A percentile compares a stretch with the other conserved stretches of the same genome.
These are phyloP conservation scores for Cyathus striatus DNA, from an alignment of 768 basidiomycete genomes.

Conservation along the genomic window DNA sequence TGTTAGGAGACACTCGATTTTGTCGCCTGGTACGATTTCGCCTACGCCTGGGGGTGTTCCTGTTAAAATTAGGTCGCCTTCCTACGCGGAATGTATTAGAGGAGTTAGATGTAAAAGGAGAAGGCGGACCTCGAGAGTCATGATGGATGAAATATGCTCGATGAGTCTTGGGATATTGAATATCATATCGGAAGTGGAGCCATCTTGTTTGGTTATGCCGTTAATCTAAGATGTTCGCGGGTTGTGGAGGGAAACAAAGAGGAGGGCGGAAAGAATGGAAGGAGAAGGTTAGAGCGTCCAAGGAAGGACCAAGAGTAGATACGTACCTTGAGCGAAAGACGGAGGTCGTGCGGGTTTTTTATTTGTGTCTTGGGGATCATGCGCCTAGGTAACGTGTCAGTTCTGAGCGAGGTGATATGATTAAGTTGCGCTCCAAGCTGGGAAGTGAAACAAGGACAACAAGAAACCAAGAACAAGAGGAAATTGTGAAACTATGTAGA, in stretches of 20 bases:
- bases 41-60: conserved; percentile 94
- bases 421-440: conserved; percentile 1
- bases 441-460: too few species aligned
- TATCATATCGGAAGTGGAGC: conserved; percentile 85
- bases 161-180: conserved; percentile 86
- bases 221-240: conserved; percentile 57
- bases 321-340: conserved; percentile 67
- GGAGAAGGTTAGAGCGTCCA: background rate
- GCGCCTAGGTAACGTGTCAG: background rate
- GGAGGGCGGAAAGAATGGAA: background rate
- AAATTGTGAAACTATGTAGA: background rate
- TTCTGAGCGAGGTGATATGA: conserved; percentile 2
- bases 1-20: conserved; percentile 66
- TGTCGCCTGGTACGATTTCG: conserved; percentile 69
- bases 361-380: conserved; percentile 67
- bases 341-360: conserved; percentile 69
- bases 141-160: conserved; percentile 90
- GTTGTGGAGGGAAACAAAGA: background rate
- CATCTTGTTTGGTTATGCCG: conserved; percentile 76
- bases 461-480: background rate
- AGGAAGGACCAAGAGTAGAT: background rate
- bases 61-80: conserved; percentile 87
- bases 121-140: conserved; percentile 81
- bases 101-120: conserved; percentile 1
- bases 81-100: conserved; percentile 35